phyloP scores from a whole-genome alignment of 2,329 filamentous ascomycete genomes.

The Talaromyces sp. region DNA sequence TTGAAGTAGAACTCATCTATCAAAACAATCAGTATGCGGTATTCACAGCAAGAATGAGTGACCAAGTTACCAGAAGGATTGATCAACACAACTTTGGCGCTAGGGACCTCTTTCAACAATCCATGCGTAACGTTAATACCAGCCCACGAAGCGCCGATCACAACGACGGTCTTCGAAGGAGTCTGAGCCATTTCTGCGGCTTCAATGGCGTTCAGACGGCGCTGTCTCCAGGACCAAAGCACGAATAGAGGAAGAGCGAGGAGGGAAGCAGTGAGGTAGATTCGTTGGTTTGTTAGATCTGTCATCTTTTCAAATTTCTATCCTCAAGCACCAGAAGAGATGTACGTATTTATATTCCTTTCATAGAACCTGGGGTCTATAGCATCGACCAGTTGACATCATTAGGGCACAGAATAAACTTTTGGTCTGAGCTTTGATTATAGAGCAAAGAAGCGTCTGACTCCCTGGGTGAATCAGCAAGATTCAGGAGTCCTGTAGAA shows the following conservation, averaged over 20 bases:
- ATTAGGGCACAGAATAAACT: neutral
- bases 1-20: conserved; percentile 48
- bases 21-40: neutral
- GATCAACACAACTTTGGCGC: conserved; percentile 47
- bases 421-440: neutral
- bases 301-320: neutral
- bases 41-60: too few species aligned
- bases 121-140: conserved; percentile 27
- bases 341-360: neutral
- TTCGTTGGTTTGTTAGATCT: neutral
- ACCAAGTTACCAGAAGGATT: conserved; percentile 40
- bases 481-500: neutral
- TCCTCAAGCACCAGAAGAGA: too few species aligned
- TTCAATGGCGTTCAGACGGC: conserved; percentile 1
- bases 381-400: neutral
- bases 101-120: conserved; percentile 27
- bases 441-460: neutral
- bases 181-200: conserved; percentile 1
- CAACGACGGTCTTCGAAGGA: conserved; percentile 20
- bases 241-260: conserved; percentile 3
- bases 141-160: conserved; percentile 30
- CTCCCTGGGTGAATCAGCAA: neutral
- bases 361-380: neutral
- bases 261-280: conserved; percentile 4
- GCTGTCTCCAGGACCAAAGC: conserved; percentile 11